Evolutionary conservation across 2,329 filamentous ascomycete genomes (phyloP).

Genomic region (Cytospora piceae): DNA sequence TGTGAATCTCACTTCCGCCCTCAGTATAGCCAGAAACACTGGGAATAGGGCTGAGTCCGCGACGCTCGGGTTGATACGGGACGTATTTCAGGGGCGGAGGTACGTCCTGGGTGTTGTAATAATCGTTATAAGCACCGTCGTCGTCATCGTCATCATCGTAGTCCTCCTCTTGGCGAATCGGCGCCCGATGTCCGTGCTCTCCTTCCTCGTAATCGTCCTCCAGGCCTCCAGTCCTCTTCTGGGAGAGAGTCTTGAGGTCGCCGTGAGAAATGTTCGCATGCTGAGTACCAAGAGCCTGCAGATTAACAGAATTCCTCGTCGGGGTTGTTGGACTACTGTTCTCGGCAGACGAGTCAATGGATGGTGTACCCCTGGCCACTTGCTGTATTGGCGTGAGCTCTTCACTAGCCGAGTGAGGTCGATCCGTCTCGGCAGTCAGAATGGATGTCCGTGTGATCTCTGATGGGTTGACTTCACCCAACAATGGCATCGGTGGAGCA

Average conservation of each 20-base stretch:
- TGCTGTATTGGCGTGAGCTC: slow-evolving; percentile 65
- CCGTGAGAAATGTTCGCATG: slow-evolving; percentile 68
- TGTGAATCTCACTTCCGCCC: slow-evolving; percentile 62
- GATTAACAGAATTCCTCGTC: slow-evolving; percentile 55
- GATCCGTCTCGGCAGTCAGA: slow-evolving; percentile 74
- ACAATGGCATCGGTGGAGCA: slow-evolving; percentile 80
- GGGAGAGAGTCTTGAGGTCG: slow-evolving; percentile 59
- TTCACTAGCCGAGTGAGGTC: slow-evolving; percentile 69
- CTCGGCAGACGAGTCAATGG: slow-evolving; percentile 53
- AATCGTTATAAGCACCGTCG: slow-evolving; percentile 49
- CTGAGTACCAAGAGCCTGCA: slow-evolving; percentile 67
- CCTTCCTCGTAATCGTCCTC: slow-evolving; percentile 49
- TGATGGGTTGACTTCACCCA: slow-evolving; percentile 83
- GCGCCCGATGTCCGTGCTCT: slow-evolving; percentile 49
- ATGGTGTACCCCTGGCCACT: slow-evolving; percentile 63
- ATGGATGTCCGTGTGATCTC: slow-evolving; percentile 89
- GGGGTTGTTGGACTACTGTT: slow-evolving; percentile 60
- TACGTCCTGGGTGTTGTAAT: slow-evolving; percentile 64
- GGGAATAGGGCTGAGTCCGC: slow-evolving; percentile 84
- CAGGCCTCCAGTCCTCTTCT: slow-evolving; percentile 47
- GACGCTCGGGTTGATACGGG: slow-evolving; percentile 70
- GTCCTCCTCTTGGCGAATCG: slow-evolving; percentile 39
- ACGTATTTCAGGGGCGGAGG: slow-evolving; percentile 67
- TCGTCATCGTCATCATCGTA: slow-evolving; percentile 48
- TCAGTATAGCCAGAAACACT: slow-evolving; percentile 88